Conservation (phyloP, 1,284 basidiomycete species). For the Trichosporon sp. region DNA sequence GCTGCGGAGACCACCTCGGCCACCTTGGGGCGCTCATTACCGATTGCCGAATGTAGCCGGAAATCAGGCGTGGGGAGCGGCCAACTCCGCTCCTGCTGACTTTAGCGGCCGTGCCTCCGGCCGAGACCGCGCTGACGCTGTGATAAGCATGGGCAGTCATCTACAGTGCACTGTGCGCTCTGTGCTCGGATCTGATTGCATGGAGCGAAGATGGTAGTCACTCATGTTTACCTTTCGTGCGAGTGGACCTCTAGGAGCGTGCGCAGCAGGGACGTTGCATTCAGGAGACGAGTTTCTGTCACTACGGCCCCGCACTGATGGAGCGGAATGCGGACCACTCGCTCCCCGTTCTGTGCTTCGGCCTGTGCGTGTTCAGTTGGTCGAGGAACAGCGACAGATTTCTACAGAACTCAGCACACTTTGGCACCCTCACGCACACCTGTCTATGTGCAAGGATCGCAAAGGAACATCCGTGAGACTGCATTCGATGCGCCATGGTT, state of each 20-base stretch:
- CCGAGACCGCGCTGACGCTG: not conserved
- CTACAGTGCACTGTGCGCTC: not conserved
- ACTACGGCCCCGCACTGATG: not conserved
- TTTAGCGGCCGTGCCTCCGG: not conserved
- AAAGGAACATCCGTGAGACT: too few species aligned
- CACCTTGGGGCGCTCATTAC: not conserved
- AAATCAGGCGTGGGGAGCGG: not conserved
- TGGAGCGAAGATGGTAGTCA: not conserved
- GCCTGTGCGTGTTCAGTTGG: too few species aligned
- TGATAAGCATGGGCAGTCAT: not conserved
- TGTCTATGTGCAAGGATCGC: too few species aligned
- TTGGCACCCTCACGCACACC: too few species aligned
- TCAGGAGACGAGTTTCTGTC: not conserved
- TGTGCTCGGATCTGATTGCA: not conserved
- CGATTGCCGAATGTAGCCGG: slow-evolving; percentile 1
- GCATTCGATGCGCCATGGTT: too few species aligned
- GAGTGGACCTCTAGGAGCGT: not conserved
- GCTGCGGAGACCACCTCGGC: not conserved
- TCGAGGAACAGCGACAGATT: too few species aligned
- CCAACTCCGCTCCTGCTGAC: not conserved
- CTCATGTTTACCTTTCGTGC: not conserved
- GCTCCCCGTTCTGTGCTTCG: too few species aligned
- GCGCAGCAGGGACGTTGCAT: not conserved
- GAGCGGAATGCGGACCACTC: not conserved
- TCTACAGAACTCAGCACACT: too few species aligned